Base-by-base conservation (phyloP, 2,329 filamentous ascomycete species). In the Botrytis elliptica region DNA sequence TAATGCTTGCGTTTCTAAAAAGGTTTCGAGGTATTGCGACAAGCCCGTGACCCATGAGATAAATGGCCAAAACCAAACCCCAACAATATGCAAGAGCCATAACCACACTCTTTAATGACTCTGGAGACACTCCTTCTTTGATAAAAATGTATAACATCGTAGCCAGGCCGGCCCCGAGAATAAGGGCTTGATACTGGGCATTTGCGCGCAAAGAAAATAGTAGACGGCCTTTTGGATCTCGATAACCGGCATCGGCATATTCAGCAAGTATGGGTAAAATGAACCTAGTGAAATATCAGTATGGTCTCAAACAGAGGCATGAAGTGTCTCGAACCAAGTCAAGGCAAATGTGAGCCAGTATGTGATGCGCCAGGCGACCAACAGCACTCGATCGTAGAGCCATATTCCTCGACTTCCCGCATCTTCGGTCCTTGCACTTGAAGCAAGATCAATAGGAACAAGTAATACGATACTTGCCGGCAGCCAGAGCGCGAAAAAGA, bases 331-430 rank as follows among this genome's bases (percentile, higher is more conserved):
- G 69, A 85, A 95, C 96, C 96, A 99, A 73, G 95, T 98, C 80
- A 99, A 84, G 69, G 91, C 90, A 84, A 99, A 99, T 0, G 95
- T 98, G 72, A 99, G 86, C 96, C 96, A 99, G 84, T 99, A 99
- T 33, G 92, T 92, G 77, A 99, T 95, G 81, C 95, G 89, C 96
- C 96, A 99, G 74, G 92, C 92, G 38, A 98, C 93, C 79, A 97
- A 86, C 67, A 98, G 86, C 42, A 95, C 88, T 68, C 90, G 85
- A 77, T 92, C 87, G 8, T 93, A 92, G 49, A 99, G 88, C 93
- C 95, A 98, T 80, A 99, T 93, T 49, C 95, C 96, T 78, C 91
- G 89, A 25, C 89, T 87, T 25, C 88, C 87, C 75, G 88, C 90
- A 82, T 92, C 91, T 75, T 92, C 90, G 69, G 90, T 90, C 66